Evolutionary conservation across 139 green algal species (phyloP), one percentile per base, ranked within the genome.

Genomic region (Pleodorina starrii): DNA sequence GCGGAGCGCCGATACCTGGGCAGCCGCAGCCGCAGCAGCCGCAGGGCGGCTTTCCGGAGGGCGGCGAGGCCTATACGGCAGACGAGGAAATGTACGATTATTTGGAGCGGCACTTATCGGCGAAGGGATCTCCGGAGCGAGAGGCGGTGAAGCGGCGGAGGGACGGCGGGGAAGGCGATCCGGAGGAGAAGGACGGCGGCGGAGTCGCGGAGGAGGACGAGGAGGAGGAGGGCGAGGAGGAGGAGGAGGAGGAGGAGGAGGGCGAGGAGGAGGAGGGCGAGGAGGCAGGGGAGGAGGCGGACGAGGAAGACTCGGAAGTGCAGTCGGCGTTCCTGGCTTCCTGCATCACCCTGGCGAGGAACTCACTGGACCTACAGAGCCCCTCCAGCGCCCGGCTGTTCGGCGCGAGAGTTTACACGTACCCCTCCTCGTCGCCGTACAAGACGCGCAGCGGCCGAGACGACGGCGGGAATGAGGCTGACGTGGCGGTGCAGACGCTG

Each of bases 321-420:
- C 83, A 88, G 35, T 72, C 46, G 1, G 83, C 83, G 12, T 88
- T 88, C 68, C 68, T 88, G 21, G 48, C 83, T 17, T 88, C 83
- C 23, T 88, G 83, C 69, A 71, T 88, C 48, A 81, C 46, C 46
- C 25, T 72, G 23, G 35, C 68, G 3, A 35, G 83, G 0, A 88
- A 35, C 19, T 72, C 46, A 25, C 68, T 88, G 1, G 83, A 88
- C 35, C 40, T 88, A 35, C 10, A 38, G 6, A 54, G 51, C 48
- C 51, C 77, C 11, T 82, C 74, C 74, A 43, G 43, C 74, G 44
- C 74, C n/a, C n/a, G n/a, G 1, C 25, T 44, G 27, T 82, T 32
- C 74, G 74, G 27, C 74, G n/a, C 43, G 10, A 38, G 72, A 0
- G 72, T 38, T 36, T 42, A 25, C 40, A 42, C 2, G 2, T 73